Base-by-base conservation (phyloP, 2,329 filamentous ascomycete species). In the Colletotrichum ledebouriae region DNA sequence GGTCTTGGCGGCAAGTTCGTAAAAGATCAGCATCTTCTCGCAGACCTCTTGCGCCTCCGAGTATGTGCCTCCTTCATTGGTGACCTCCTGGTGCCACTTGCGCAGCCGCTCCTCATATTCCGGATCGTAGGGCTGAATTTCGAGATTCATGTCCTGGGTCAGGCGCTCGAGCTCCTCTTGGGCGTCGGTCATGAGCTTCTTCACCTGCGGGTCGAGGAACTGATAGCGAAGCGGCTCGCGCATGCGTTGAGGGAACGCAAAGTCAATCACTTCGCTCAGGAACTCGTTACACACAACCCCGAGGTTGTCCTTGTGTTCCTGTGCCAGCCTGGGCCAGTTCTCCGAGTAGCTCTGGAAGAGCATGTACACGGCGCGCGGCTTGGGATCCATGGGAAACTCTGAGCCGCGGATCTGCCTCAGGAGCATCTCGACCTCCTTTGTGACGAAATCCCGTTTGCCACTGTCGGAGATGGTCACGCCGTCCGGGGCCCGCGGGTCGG, bases 21-120 rank as follows among this genome's bases (percentile, higher is more conserved):
- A 86, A 76, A 84, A 86, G 69, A 86, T 86, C 59, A 86, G 77
- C 84, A 86, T 86, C 78, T 86, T 86, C 74, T 86, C 84, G 29
- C 86, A 72, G 0, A 86, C 84, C 73, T 86, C 84, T 67, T 86
- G 83, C 0, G 84, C 84, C 65, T 86, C 84, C 2, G 80, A 82
- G 71, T 84, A 86, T 0, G 78, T 79, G 29, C 80, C 81, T 0
- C 82, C 83, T 6, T 85, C 80, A 68, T 80, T 76, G 0, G 80
- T 80, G 0, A 78, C 75, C 6, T 80, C 76, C 0, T 76, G 76
- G 6, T 84, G 82, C 84, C 84, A 86, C 63, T 76, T 80, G 33
- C 81, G 76, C 58, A 86, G 78, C 1, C 83, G 82, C 20, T 85
- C 82, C 72, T 86, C 84, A 60, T 86, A 86, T 72, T 86, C 84